phyloP scores from a whole-genome alignment of 2,329 filamentous ascomycete genomes.

The Beauveria asiatica region DNA sequence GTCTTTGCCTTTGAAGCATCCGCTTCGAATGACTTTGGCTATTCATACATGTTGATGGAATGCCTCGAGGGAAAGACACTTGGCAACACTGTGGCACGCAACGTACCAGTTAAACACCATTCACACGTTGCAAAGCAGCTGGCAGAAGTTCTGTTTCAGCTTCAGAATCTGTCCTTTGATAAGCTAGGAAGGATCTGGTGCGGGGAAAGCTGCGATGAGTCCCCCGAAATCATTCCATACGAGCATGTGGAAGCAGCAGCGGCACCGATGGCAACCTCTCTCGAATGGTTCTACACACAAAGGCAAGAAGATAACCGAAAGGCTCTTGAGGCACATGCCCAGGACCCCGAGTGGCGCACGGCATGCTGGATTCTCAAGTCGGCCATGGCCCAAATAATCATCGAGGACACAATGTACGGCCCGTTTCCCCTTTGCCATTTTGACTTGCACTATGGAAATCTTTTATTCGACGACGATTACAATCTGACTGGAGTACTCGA shows the following conservation, averaged over 20 bases:
- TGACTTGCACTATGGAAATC: constrained; percentile 28
- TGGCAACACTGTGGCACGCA: not conserved
- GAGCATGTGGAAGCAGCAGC: not conserved
- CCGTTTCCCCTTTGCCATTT: constrained; percentile 28
- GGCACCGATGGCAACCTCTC: not conserved
- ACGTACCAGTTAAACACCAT: not conserved
- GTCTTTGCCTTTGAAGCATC: constrained; percentile 7
- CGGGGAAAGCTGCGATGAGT: not conserved
- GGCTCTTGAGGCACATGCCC: not conserved
- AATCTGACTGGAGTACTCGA: constrained; percentile 28
- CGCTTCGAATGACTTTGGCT: constrained; percentile 9
- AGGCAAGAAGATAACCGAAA: not conserved
- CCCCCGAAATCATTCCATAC: not conserved
- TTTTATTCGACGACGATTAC: constrained; percentile 33
- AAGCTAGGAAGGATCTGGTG: constrained; percentile 11
- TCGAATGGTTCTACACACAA: not conserved
- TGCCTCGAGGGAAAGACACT: not conserved
- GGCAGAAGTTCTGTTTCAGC: constrained; percentile 11
- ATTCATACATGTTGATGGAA: constrained; percentile 12
- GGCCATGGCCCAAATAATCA: constrained; percentile 20
- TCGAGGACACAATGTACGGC: constrained; percentile 22
- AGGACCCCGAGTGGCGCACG: constrained; percentile 20
- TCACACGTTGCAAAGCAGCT: not conserved
- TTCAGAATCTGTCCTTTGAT: constrained; percentile 10
- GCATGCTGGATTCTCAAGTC: constrained; percentile 25